A percentile compares a stretch with the other conserved stretches of the same genome.
These are phyloP conservation scores for Fusarium siculi DNA, from an alignment of 2,329 filamentous ascomycete genomes.

Conservation along the genomic window DNA sequence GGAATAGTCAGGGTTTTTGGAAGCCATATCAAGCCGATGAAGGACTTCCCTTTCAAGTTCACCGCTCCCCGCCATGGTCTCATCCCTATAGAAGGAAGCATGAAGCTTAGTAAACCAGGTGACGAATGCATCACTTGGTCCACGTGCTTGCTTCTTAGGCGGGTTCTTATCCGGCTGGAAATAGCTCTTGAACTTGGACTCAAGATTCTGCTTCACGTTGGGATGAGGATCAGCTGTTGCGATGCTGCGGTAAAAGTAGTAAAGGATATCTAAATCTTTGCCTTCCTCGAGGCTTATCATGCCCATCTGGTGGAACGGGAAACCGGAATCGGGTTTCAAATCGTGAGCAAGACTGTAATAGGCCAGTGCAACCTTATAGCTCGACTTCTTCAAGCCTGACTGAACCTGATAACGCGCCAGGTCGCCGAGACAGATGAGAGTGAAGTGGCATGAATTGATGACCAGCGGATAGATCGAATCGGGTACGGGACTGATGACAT, in stretches of 20 bases:
- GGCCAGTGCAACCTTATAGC: slow-evolving; percentile 81
- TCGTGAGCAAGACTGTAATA: slow-evolving; percentile 87
- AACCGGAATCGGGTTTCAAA: slow-evolving; percentile 81
- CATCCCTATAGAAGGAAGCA: slow-evolving; percentile 82
- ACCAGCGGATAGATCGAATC: slow-evolving; percentile 67
- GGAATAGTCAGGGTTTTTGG: slow-evolving; percentile 75
- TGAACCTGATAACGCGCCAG: slow-evolving; percentile 87
- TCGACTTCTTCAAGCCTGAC: slow-evolving; percentile 75
- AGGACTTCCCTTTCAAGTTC: slow-evolving; percentile 90
- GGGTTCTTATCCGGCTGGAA: slow-evolving; percentile 50
- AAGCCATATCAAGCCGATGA: slow-evolving; percentile 76
- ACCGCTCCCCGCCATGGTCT: slow-evolving; percentile 77
- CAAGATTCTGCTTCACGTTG: slow-evolving; percentile 79
- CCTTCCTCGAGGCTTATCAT: slow-evolving; percentile 83
- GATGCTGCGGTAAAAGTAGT: slow-evolving; percentile 88
- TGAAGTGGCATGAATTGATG: slow-evolving; percentile 80
- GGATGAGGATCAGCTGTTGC: slow-evolving; percentile 79
- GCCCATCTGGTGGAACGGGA: slow-evolving; percentile 89
- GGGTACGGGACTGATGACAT: slow-evolving; percentile 57
- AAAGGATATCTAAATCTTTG: slow-evolving; percentile 86
- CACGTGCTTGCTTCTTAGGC: slow-evolving; percentile 46
- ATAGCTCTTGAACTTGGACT: slow-evolving; percentile 76
- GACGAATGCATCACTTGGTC: slow-evolving; percentile 70
- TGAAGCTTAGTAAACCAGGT: slow-evolving; percentile 90
- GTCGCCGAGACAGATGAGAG: slow-evolving; percentile 88